Base-by-base conservation (phyloP, 495 filamentous ascomycete genomes). In the Aeminium ludgeri region DNA sequence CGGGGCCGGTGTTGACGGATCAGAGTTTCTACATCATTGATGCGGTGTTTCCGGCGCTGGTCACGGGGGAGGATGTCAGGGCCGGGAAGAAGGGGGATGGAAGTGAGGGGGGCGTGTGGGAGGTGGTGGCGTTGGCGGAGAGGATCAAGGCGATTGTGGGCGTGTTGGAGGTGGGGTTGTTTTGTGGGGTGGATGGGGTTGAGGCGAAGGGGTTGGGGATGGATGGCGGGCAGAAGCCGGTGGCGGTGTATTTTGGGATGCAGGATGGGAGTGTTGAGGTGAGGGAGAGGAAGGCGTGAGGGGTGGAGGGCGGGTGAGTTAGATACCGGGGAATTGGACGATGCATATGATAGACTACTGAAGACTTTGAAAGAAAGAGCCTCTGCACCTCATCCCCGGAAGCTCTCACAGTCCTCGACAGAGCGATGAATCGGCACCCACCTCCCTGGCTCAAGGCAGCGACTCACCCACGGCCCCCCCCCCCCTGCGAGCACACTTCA, bases 211-310 rank as follows among this genome's bases (percentile, higher is more conserved):
- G 67, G 37, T 61, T 65, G 33, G 47, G 39, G 25, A 30, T 34
- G 25, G 41, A 49, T 12, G 80, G 84, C 25, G 89, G 85, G 2
- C 83, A 93, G 64, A 87, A 84, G 59, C 89, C 89, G 2, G 71
- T 93, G 17, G 82, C 84, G 30, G 86, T 83, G 23, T 97, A 95
- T 61, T 96, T 96, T 59, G 89, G 89, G 12, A 83, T 84, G 78
- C 72, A 78, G 39, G 74, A 87, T 57, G 84, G 84, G 34, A 54
- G 35, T 25, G 58, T 64, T 3, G 20, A 48, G 47, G 47, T 55
- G 13, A 49, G 46, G 45, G 35, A 51, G 18, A 16, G 42, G 15
- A 13, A 36, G 34, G 19, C 12, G 33, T 27, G 20, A 44, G 16
- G 28, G 19, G 34, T 12, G 34, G 6, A n/a, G 18, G 18, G 16